Conservation (phyloP, 768 basidiomycete genomes). For the Amanita phalloides region DNA sequence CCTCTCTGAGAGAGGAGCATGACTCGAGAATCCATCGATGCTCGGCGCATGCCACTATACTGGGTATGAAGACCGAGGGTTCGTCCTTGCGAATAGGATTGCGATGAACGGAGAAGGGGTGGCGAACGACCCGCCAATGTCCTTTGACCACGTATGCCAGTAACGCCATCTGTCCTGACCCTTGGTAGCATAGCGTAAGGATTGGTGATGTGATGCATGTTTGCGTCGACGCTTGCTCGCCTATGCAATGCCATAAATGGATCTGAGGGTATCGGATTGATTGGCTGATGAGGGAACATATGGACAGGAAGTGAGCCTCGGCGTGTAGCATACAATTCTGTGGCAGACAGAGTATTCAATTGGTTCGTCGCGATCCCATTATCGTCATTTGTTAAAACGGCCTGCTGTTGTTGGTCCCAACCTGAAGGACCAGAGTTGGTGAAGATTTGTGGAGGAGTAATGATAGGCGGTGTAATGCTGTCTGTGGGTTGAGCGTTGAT, state of each 20-base stretch:
- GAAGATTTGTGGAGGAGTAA: conserved; percentile 28
- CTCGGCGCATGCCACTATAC: conserved; percentile 27
- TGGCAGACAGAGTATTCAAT: conserved; percentile 8
- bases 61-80: conserved; percentile 17
- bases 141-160: conserved; percentile 26
- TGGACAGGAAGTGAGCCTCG: conserved; percentile 48
- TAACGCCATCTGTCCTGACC: conserved; percentile 38
- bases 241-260: conserved; percentile 30
- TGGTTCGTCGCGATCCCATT: background rate
- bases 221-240: conserved; percentile 35
- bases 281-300: conserved; percentile 21
- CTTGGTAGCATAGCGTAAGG: conserved; percentile 40
- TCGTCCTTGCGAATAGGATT: conserved; percentile 15
- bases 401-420: conserved; percentile 11
- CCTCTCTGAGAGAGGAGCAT: conserved; percentile 23
- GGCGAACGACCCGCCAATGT: conserved; percentile 21
- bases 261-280: conserved; percentile 21
- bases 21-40: conserved; percentile 30
- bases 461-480: conserved; percentile 12
- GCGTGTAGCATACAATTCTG: conserved; percentile 24
- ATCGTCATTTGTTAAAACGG: conserved; percentile 1
- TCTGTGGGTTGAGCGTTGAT: background rate
- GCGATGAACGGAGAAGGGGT: conserved; percentile 19
- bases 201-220: conserved; percentile 36
- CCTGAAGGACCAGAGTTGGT: conserved; percentile 18